phyloP scores from a whole-genome alignment of 2,329 filamentous ascomycete species.

The Scedosporium aurantiacum region DNA sequence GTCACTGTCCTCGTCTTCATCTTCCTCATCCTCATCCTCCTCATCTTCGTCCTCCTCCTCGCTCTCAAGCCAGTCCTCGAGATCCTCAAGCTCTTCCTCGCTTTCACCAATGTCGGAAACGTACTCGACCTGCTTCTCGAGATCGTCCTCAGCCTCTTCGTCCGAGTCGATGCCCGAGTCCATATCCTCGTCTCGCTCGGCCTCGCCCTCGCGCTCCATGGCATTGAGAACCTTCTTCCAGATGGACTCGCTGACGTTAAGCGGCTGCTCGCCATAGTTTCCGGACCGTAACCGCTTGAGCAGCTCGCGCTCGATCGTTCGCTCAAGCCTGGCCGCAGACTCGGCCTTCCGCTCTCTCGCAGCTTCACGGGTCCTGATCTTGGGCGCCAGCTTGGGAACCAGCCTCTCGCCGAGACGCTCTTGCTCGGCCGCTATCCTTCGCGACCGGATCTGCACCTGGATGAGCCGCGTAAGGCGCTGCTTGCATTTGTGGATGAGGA shows the following conservation, averaged over 20 bases:
- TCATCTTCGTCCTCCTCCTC: constrained; percentile 47
- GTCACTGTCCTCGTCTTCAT: constrained; percentile 43
- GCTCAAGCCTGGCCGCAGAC: constrained; percentile 83
- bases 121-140: constrained; percentile 76
- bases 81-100: constrained; percentile 65
- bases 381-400: constrained; percentile 82
- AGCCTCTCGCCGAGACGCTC: constrained; percentile 79
- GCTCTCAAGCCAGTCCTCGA: constrained; percentile 88
- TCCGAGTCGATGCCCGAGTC: constrained; percentile 77
- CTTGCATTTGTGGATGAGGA: constrained; percentile 89
- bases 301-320: constrained; percentile 88
- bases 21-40: constrained; percentile 48
- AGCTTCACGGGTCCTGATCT: constrained; percentile 67
- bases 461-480: constrained; percentile 85
- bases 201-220: constrained; percentile 79
- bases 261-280: constrained; percentile 84
- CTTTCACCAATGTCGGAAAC: constrained; percentile 83
- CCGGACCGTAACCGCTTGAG: constrained; percentile 84
- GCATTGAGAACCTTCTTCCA: constrained; percentile 96
- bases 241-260: constrained; percentile 89
- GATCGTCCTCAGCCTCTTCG: constrained; percentile 59
- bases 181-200: constrained; percentile 71
- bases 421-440: constrained; percentile 77
- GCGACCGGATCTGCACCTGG: constrained; percentile 75
- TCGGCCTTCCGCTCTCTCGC: constrained; percentile 68